A percentile compares a stretch with the other conserved stretches of the same genome.
Evolutionary conservation across 345 rosid species (phyloP).

Genomic region (Orychophragmus violaceus): DNA sequence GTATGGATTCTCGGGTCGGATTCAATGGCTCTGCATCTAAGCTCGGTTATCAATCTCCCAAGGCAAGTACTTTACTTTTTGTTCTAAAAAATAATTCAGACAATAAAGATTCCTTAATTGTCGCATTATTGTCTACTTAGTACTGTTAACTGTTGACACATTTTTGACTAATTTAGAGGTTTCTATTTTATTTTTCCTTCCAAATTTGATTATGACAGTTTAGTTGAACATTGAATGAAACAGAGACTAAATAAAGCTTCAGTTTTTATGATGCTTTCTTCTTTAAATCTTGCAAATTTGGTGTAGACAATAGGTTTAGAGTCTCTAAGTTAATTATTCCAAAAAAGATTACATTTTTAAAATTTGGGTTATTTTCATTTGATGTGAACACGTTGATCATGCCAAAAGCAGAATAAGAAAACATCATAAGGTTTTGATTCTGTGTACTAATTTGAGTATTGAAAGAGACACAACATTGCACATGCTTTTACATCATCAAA

Average conservation of each 20-base stretch:
- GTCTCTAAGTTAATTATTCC: neutral
- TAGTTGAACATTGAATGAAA: no score
- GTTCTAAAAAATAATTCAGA: no score
- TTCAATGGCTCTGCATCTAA: neutral
- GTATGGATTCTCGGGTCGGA: neutral
- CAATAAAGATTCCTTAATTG: neutral
- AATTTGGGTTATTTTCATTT: neutral
- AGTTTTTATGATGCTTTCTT: neutral
- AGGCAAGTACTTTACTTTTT: neutral
- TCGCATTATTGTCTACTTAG: neutral
- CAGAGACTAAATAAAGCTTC: neutral
- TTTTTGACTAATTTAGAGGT: neutral
- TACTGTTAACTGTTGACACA: neutral
- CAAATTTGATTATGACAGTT: neutral
- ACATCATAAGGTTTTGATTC: neutral
- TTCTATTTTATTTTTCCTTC: no score
- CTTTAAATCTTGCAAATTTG: neutral
- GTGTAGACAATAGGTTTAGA: neutral
- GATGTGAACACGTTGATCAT: neutral
- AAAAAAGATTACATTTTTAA: neutral
- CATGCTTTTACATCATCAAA: neutral
- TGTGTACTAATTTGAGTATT: neutral
- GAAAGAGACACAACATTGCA: neutral
- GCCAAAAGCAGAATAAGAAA: neutral
- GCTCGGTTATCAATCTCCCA: neutral